Evolutionary conservation across 2,329 filamentous ascomycete genomes (phyloP).

Genomic region (Apiospora koreana): DNA sequence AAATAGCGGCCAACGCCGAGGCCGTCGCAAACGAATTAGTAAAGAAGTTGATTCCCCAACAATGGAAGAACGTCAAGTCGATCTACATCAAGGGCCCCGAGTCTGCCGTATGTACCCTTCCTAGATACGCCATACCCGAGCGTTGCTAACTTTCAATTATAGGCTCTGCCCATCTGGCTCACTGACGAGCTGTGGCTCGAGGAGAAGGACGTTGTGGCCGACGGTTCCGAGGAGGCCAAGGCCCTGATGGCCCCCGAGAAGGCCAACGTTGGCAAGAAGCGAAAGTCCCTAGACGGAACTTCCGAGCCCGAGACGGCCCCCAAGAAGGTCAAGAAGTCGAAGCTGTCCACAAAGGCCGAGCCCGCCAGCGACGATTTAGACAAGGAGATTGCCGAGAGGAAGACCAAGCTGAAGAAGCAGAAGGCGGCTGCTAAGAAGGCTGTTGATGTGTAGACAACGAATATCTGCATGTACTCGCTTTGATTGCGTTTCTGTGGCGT

Average conservation of each 20-base stretch:
- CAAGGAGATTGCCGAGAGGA: constrained; percentile 61
- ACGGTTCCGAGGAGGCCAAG: constrained; percentile 49
- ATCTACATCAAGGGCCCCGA: constrained; percentile 90
- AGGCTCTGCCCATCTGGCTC: constrained; percentile 88
- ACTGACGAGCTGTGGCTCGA: constrained; percentile 90
- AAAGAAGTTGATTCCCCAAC: constrained; percentile 78
- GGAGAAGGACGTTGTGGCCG: constrained; percentile 68
- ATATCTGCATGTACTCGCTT: constrained; percentile 6
- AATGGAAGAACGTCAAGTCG: constrained; percentile 83
- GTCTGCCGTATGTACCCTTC: constrained; percentile 55
- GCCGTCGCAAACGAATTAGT: constrained; percentile 70
- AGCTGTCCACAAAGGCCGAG: constrained; percentile 20
- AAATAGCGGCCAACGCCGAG: constrained; percentile 79
- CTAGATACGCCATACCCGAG: not conserved
- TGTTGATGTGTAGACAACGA: constrained; percentile 43
- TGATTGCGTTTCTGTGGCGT: constrained; percentile 13
- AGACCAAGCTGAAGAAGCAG: constrained; percentile 58
- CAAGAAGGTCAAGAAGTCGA: constrained; percentile 48
- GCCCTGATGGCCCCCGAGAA: constrained; percentile 38
- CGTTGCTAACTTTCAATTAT: not conserved
- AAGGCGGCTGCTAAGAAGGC: constrained; percentile 58
- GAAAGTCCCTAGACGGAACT: constrained; percentile 10
- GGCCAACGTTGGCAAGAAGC: constrained; percentile 26
- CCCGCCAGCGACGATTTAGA: constrained; percentile 50
- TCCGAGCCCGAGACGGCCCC: constrained; percentile 34